Evolutionary conservation across 768 basidiomycete genomes (phyloP).

Genomic region (Mycena vulgaris): DNA sequence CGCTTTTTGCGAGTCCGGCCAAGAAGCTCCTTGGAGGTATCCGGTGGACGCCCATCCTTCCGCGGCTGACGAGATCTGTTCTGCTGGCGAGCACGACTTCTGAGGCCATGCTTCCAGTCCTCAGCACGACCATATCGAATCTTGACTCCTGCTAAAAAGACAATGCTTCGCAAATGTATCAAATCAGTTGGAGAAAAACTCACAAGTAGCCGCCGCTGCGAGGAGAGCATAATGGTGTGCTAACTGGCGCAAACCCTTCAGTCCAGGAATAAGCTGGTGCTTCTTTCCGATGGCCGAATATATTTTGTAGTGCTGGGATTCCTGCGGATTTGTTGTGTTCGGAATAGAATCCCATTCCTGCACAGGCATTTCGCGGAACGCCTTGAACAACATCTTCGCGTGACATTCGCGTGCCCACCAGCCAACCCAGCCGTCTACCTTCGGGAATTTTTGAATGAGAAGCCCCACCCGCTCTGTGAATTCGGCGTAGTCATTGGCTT

Average conservation of each 20-base stretch:
- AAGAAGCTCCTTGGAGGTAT: neutral
- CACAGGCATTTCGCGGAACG: slow-evolving; percentile 26
- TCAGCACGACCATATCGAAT: neutral
- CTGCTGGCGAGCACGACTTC: no score
- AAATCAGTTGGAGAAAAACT: no score
- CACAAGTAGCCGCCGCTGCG: neutral
- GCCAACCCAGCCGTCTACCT: neutral
- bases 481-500: neutral
- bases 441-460: neutral
- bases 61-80: neutral
- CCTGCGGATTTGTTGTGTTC: slow-evolving; percentile 38
- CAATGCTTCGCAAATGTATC: neutral
- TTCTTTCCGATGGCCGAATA: slow-evolving; percentile 3
- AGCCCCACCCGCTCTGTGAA: neutral
- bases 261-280: neutral
- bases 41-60: slow-evolving; percentile 7
- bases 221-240: neutral
- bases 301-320: slow-evolving; percentile 1
- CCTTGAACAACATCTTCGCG: slow-evolving; percentile 37
- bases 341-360: slow-evolving; percentile 34
- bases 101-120: neutral
- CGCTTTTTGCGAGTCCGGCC: neutral
- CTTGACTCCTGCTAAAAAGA: neutral
- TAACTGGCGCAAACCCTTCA: neutral
- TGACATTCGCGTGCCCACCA: slow-evolving; percentile 29